A percentile compares a stretch with the other conserved stretches of the same genome.
Conservation (phyloP, 345 rosid species). For the Raphanus sativus region DNA sequence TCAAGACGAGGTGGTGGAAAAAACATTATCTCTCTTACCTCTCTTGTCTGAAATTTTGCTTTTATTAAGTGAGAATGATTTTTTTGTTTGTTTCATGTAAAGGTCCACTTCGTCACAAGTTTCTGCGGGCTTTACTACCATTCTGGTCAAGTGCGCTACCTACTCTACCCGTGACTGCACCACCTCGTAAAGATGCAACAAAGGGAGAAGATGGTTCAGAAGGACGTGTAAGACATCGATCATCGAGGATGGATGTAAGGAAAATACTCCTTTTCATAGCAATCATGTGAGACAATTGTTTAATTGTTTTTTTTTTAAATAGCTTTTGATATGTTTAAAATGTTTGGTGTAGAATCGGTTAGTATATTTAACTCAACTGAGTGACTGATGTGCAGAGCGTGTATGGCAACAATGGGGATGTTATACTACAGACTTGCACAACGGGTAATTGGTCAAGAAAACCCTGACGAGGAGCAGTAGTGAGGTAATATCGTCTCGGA, state of each 20-base stretch:
- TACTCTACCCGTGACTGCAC: constrained; percentile 93
- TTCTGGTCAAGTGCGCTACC: constrained; percentile 99
- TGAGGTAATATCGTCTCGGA: constrained; percentile 23
- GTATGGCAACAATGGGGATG: constrained; percentile 96
- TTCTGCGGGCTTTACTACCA: constrained; percentile 89
- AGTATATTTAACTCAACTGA: not conserved
- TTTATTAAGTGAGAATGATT: constrained; percentile 2
- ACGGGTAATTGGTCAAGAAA: constrained; percentile 59
- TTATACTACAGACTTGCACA: constrained; percentile 96
- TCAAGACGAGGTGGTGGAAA: constrained; percentile 68
- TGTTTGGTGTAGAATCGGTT: not conserved
- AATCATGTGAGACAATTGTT: constrained; percentile 61
- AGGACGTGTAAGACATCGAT: constrained; percentile 63
- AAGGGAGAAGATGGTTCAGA: constrained; percentile 67
- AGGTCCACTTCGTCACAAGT: constrained; percentile 88
- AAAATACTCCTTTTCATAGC: constrained; percentile 87
- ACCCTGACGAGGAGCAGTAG: constrained; percentile 57
- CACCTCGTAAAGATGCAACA: constrained; percentile 69
- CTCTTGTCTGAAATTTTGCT: constrained; percentile 5
- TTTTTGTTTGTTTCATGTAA: constrained; percentile 23
- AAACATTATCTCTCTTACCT: not conserved
- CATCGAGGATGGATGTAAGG: constrained; percentile 82
- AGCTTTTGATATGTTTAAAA: not conserved
- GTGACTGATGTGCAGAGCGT: constrained; percentile 66
- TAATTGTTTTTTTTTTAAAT: not conserved